Conservation (phyloP, 2,329 filamentous ascomycete species). For the Curvularia sp. region DNA sequence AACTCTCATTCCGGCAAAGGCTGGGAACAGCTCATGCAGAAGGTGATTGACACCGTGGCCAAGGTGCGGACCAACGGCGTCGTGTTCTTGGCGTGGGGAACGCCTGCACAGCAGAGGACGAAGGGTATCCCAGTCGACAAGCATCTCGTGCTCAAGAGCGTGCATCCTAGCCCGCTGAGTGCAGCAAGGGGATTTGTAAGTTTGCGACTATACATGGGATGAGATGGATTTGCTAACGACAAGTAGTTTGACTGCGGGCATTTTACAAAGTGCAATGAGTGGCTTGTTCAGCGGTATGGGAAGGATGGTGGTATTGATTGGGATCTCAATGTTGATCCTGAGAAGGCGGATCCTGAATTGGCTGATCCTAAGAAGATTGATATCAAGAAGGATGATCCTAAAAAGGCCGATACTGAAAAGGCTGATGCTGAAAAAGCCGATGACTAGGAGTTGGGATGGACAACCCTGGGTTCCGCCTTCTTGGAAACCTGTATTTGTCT, state of each 20-base stretch:
- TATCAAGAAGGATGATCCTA: too few species aligned
- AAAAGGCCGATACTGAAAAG: too few species aligned
- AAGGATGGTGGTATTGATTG: constrained; percentile 84
- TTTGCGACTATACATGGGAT: constrained; percentile 18
- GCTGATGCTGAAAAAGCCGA: constrained; percentile 48
- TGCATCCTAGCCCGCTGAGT: constrained; percentile 93
- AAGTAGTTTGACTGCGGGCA: constrained; percentile 75
- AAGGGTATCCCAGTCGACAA: constrained; percentile 72
- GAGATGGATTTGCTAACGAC: constrained; percentile 44
- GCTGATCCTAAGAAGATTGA: too few species aligned
- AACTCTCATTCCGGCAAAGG: constrained; percentile 85
- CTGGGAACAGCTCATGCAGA: constrained; percentile 94
- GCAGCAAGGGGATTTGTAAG: constrained; percentile 78
- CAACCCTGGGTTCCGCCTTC: background rate
- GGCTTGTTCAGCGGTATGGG: constrained; percentile 81
- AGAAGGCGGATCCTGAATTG: constrained; percentile 38
- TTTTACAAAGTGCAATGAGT: constrained; percentile 83
- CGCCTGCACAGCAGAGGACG: constrained; percentile 80
- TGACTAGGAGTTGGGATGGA: background rate
- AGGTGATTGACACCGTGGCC: constrained; percentile 85
- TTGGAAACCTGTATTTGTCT: background rate
- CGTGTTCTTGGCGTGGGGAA: constrained; percentile 95
- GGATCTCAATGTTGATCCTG: constrained; percentile 64
- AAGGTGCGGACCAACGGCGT: constrained; percentile 79
- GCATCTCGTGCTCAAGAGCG: constrained; percentile 84